Base-by-base conservation (phyloP, 2,329 filamentous ascomycete species). In the Hymenoscyphus infarciens region DNA sequence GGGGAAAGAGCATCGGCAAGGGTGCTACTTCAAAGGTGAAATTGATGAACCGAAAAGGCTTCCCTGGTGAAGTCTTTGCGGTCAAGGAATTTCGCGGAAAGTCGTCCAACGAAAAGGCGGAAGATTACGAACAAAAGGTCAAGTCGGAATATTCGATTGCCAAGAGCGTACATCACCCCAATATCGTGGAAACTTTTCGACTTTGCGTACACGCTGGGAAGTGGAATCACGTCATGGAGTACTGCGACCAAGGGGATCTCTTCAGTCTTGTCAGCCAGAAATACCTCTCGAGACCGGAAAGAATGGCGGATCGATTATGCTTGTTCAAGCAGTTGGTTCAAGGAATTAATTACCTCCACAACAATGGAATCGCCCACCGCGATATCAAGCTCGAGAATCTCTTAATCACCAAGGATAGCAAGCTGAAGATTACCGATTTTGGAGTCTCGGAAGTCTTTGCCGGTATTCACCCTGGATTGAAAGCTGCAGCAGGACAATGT, bases 171-270 rank as follows among this genome's bases (percentile, higher is more conserved):
- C 85, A 92, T 70, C 92, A 96, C 73, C 91, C 92, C 58, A 96
- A 96, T 74, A 90, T 96, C 69, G 89, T 96, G 66, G 85, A 91
- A 75, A 93, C 91, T 0, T 78, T 92, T 57, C 65, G 67, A 31
- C 81, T 96, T 5, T 95, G 91, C 77, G 86, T 83, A 15, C 83
- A 92, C 68, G 84, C 87, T 68, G 86, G 85, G 35, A 86, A 88
- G 45, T 96, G 90, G 89, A 93, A 92, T 74, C 91, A 96, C 74
- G 91, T 96, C 61, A 97, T 97, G 92, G 91, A 97, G 74, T 96
- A 90, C 74, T 96, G 92, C 77, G 82, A 85, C 2, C 86, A 91
- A 68, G 92, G 92, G 55, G 92, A 96, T 72, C 79, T 97, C 5
- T 94, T 89, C 74, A 81, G 82, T 65, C 78, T 96, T 13, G 87